Base-by-base conservation (phyloP, 75 land plant species). In the Pinus tabuliformis region DNA sequence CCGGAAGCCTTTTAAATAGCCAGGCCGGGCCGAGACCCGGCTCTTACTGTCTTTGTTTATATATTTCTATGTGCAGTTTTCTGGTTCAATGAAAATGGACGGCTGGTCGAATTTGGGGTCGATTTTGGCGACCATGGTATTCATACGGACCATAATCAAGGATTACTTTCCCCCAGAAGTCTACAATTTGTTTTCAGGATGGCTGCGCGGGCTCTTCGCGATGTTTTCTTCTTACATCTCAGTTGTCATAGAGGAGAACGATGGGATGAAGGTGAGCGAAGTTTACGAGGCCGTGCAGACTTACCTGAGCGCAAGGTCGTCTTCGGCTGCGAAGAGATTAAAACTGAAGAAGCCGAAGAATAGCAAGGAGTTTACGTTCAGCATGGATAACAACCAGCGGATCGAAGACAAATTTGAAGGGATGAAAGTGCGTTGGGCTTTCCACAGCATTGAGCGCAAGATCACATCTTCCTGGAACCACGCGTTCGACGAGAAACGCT, bases 361-460 rank as follows among this genome's bases (percentile, higher is more conserved):
- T 14, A 81, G 77, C 59, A 65, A 78, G 59, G 33, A 73, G 12
- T 45, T 83, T 6, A 21, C 60, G 3, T 59, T 84, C 18, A 60
- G 80, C 24, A 76, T 79, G 57, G 85, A 84, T 56, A 75, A 45
- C 26, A 72, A 79, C 73, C 73, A 87, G 42, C 79, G 78, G 57
- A 63, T 87, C 11, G 30, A 82, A 59, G 91, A 89, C 57, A 57
- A 59, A 6, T 89, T 72, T 58, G 68, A 87, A 13, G 87, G 85
- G 6, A 58, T 79, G 16, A 59, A 82, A 36, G 26, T 79, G 22
- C 73, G 33, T 33, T 85, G 87, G 87, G 57, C 30, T 33, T 58
- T 73, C 57, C 56, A 37, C 57, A 45, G 49, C 74, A 33, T 37
- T 2, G 70, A 63, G 42, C 9, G 22, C 5, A 80, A 36, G 26